A percentile compares a stretch with the other conserved stretches of the same genome.
phyloP scores from a whole-genome alignment of 2,329 filamentous ascomycete genomes.

The Colletotrichum musicola region DNA sequence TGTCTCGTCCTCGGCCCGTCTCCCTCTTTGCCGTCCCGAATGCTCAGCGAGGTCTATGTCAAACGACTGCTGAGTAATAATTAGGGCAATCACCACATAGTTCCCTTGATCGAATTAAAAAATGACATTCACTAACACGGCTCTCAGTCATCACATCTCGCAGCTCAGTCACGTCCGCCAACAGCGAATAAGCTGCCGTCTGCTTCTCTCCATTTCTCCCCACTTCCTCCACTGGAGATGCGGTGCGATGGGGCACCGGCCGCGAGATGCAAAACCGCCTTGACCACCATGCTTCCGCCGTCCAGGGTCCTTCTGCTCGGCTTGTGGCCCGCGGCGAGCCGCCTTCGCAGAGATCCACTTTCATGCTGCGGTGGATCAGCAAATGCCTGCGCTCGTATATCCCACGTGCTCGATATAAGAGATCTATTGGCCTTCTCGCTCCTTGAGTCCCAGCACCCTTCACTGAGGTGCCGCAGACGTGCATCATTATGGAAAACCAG shows the following conservation, averaged over 20 bases:
- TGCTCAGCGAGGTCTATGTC: neutral
- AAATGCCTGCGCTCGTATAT: conserved; percentile 28
- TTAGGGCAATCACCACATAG: neutral
- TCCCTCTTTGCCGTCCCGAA: neutral
- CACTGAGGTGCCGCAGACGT: conserved; percentile 10
- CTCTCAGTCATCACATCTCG: conserved; percentile 13
- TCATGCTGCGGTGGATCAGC: conserved; percentile 19
- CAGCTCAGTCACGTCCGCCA: neutral
- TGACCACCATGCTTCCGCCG: conserved; percentile 14
- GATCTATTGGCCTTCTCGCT: conserved; percentile 22
- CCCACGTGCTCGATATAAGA: conserved; percentile 29
- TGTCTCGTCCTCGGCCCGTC: neutral
- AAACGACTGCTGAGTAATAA: conserved; percentile 24
- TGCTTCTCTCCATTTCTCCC: conserved; percentile 1
- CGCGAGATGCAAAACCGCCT: conserved; percentile 15
- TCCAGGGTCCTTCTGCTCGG: conserved; percentile 30
- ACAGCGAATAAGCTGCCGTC: neutral
- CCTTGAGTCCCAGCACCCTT: neutral
- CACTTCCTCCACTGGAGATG: conserved; percentile 24
- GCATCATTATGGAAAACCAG: conserved; percentile 18
- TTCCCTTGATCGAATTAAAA: neutral
- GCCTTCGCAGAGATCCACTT: conserved; percentile 25
- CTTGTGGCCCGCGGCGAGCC: conserved; percentile 22
- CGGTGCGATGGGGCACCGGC: conserved; percentile 12
- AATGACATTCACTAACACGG: conserved; percentile 7